A percentile compares a stretch with the other conserved stretches of the same genome.
Evolutionary conservation across 169 alveolate species (phyloP).

Genomic region (Plasmodium cynomolgi): DNA sequence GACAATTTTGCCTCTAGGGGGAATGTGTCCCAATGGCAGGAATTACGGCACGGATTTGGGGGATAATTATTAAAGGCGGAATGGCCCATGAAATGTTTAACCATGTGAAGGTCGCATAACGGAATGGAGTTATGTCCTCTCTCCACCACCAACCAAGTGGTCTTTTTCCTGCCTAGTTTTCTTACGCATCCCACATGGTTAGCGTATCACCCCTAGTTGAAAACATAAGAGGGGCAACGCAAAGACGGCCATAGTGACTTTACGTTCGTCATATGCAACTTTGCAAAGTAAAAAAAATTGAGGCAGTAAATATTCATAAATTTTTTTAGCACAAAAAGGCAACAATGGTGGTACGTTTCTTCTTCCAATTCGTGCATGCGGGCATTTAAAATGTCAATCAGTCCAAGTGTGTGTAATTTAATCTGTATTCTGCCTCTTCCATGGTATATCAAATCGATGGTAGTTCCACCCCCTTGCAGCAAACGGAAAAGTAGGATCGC

Average conservation of each 20-base stretch:
- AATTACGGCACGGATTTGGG: not conserved
- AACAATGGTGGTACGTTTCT: not conserved
- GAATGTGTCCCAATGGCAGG: not conserved
- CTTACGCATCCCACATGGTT: not conserved
- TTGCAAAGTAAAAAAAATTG: not conserved
- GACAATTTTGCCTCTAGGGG: not conserved
- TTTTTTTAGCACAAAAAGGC: not conserved
- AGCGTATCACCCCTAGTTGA: not conserved
- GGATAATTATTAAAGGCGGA: not conserved
- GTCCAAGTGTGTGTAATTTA: not conserved
- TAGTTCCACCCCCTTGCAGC: not conserved
- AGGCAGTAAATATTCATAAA: not conserved
- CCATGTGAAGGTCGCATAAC: not conserved
- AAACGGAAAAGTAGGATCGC: not conserved
- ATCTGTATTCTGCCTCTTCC: not conserved
- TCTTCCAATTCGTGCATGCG: not conserved
- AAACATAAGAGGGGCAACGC: not conserved
- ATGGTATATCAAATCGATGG: not conserved
- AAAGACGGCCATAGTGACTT: not conserved
- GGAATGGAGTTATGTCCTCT: not conserved
- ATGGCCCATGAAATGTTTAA: not conserved
- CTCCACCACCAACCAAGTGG: not conserved
- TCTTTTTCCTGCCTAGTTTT: not conserved
- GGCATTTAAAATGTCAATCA: not conserved
- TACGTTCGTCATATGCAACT: not conserved